Percentiles rank a stretch among this genome's conserved stretches.
Conservation (phyloP, 2,329 filamentous ascomycete species). For the Dothideomycetes sp. region DNA sequence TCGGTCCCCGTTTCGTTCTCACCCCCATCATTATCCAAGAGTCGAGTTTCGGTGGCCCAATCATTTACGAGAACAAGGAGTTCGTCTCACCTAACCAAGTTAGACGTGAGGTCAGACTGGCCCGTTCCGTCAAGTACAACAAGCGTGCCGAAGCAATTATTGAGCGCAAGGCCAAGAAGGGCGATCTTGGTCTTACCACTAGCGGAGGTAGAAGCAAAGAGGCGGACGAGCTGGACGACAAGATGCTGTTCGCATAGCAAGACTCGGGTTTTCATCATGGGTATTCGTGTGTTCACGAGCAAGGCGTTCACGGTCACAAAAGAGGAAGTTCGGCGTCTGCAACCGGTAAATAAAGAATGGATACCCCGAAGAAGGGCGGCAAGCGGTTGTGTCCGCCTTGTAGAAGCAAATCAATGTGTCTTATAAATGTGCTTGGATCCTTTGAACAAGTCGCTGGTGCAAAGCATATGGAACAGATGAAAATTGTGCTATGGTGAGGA, state of each 20-base stretch:
- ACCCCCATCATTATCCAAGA: conserved; percentile 94
- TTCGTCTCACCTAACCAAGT: conserved; percentile 96
- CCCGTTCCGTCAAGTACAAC: conserved; percentile 71
- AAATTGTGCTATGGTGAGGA: too few relatives aligned
- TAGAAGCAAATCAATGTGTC: too few relatives aligned
- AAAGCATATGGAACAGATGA: too few relatives aligned
- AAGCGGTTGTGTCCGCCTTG: not conserved
- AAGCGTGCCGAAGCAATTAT: conserved; percentile 63
- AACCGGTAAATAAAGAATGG: not conserved
- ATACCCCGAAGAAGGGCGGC: not conserved
- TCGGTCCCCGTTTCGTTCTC: conserved; percentile 84
- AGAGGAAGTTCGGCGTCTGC: not conserved
- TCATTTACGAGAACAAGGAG: conserved; percentile 97
- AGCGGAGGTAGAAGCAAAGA: conserved; percentile 54
- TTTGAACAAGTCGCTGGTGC: too few relatives aligned
- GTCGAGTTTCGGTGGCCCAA: conserved; percentile 86
- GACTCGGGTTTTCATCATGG: not conserved
- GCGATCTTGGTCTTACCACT: conserved; percentile 64
- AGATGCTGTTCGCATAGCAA: conserved; percentile 61
- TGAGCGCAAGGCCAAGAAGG: conserved; percentile 65
- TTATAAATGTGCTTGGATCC: too few relatives aligned
- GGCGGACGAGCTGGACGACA: conserved; percentile 65
- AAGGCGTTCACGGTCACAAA: not conserved
- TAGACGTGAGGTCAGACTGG: conserved; percentile 65
- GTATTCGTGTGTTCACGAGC: not conserved